A percentile compares a stretch with the other conserved stretches of the same genome.
These are phyloP conservation scores for Peribolospora kevripleyi DNA, from an alignment of 768 basidiomycete species.

Conservation along the genomic window DNA sequence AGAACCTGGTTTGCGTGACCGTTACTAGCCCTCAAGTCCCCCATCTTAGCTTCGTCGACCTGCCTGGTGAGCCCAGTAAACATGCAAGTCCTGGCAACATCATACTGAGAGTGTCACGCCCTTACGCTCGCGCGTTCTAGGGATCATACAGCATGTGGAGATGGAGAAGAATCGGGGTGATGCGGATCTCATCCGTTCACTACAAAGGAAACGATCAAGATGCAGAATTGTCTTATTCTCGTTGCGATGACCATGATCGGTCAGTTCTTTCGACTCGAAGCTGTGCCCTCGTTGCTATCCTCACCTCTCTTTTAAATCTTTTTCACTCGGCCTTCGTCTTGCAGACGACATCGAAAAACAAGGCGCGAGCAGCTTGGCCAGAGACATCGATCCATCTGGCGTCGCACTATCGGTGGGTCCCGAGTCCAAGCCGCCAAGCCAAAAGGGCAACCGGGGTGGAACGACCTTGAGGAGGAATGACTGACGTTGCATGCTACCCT, in stretches of 20 bases:
- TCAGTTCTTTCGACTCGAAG: slow-evolving; percentile 21
- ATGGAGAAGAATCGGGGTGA: slow-evolving; percentile 22
- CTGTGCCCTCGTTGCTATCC: not conserved
- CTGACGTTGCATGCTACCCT: not conserved
- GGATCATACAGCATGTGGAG: slow-evolving; percentile 34
- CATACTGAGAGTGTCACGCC: not conserved
- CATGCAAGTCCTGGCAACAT: slow-evolving; percentile 5
- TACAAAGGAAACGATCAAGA: slow-evolving; percentile 27
- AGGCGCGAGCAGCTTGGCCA: slow-evolving; percentile 32
- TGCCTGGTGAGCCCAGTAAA: slow-evolving; percentile 14
- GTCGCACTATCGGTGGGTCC: slow-evolving; percentile 35
- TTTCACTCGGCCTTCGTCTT: not conserved
- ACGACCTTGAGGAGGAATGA: not conserved
- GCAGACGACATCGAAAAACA: slow-evolving; percentile 47
- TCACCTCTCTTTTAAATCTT: too few relatives aligned
- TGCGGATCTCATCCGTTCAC: slow-evolving; percentile 23
- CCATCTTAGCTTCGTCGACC: slow-evolving; percentile 16
- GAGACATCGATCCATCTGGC: slow-evolving; percentile 30
- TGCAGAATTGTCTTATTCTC: slow-evolving; percentile 34
- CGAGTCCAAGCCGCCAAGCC: too few relatives aligned
- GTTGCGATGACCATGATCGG: slow-evolving; percentile 43
- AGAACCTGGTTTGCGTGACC: slow-evolving; percentile 29
- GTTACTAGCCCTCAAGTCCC: slow-evolving; percentile 24
- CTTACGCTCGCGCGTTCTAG: slow-evolving; percentile 12
- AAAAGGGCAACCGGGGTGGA: too few relatives aligned